Evolutionary conservation across 129 eudicot species (phyloP).

Genomic region (Flaveria bidentis): DNA sequence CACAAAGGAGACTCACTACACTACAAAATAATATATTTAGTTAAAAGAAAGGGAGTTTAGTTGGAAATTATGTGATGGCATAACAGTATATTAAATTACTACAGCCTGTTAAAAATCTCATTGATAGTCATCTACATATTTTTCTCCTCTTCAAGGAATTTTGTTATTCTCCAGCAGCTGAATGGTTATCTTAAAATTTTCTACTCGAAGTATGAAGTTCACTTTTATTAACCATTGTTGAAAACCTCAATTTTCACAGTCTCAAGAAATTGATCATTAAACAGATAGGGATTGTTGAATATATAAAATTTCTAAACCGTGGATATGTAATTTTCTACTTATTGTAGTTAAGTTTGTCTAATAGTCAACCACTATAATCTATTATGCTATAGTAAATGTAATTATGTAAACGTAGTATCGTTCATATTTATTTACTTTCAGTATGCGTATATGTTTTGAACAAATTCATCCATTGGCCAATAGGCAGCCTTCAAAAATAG

Average conservation of each 20-base stretch:
- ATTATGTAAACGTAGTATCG: not conserved
- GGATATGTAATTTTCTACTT: not conserved
- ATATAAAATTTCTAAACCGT: slow-evolving; percentile 4
- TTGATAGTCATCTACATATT: not conserved
- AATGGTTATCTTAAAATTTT: slow-evolving; percentile 9
- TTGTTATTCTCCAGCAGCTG: slow-evolving; percentile 14
- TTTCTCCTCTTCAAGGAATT: not conserved
- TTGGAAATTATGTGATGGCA: slow-evolving; percentile 14
- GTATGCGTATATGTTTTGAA: not conserved
- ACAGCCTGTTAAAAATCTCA: slow-evolving; percentile 16
- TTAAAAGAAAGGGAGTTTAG: not conserved
- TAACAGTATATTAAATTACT: not conserved
- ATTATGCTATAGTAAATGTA: not conserved
- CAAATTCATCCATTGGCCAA: not conserved
- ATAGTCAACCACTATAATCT: slow-evolving; percentile 18
- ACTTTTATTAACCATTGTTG: slow-evolving; percentile 13
- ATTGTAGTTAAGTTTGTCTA: slow-evolving; percentile 8
- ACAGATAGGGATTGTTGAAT: slow-evolving; percentile 7
- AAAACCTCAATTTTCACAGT: not conserved
- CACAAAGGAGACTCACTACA: slow-evolving; percentile 14
- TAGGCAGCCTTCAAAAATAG: not conserved
- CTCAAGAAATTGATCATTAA: not conserved
- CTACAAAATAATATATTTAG: slow-evolving; percentile 10
- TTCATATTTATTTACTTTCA: slow-evolving; percentile 2
- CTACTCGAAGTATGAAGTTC: not conserved